Percentiles rank a stretch among this genome's conserved stretches.
Conservation (phyloP, 1,284 basidiomycete genomes). For the Apiotrichum sp. region DNA sequence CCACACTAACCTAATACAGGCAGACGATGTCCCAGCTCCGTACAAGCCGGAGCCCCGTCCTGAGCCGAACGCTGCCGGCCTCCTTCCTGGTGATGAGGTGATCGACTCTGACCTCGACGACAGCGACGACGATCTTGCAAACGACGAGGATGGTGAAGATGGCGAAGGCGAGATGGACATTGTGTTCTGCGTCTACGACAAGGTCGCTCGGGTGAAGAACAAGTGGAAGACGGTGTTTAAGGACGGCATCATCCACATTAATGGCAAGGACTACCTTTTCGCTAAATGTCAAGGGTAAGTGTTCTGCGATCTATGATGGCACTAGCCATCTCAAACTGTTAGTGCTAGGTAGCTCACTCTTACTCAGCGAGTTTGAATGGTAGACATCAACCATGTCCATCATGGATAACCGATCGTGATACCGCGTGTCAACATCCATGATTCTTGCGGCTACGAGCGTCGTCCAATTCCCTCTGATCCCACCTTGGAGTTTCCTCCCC, state of each 20-base stretch:
- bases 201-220: conserved; percentile 97
- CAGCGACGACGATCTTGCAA: conserved; percentile 62
- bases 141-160: conserved; percentile 47
- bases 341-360: neutral
- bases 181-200: conserved; percentile 98
- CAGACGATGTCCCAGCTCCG: neutral
- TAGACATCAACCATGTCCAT: conserved; percentile 2
- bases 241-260: conserved; percentile 96
- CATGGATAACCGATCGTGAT: too few relatives aligned
- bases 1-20: neutral
- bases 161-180: conserved; percentile 65
- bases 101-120: conserved; percentile 97
- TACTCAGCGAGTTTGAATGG: conserved; percentile 36
- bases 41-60: conserved; percentile 21
- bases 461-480: too few relatives aligned
- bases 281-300: conserved; percentile 69
- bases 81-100: conserved; percentile 59
- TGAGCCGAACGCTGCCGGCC: conserved; percentile 46
- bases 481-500: too few relatives aligned
- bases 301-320: too few relatives aligned
- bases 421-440: too few relatives aligned
- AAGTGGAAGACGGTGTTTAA: conserved; percentile 99
- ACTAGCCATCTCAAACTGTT: neutral
- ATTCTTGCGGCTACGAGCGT: too few relatives aligned
- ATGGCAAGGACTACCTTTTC: conserved; percentile 96